phyloP scores from a whole-genome alignment of 2,329 filamentous ascomycete species.

The Alternaria alternata region DNA sequence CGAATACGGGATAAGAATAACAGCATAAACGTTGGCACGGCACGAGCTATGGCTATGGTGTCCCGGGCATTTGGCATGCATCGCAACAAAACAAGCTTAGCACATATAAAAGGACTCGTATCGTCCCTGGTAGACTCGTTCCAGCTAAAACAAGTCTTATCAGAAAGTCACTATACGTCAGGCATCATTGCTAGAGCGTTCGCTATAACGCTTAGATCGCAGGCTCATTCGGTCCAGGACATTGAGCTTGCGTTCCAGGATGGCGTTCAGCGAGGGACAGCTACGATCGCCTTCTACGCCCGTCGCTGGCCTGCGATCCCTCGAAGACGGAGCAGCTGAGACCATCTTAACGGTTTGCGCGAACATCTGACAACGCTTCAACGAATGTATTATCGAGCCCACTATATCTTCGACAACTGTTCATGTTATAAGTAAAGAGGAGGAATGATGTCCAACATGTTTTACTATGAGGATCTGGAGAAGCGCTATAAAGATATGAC shows the following conservation, averaged over 20 bases:
- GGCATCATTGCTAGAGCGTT: slow-evolving; percentile 7
- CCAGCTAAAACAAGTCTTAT: neutral
- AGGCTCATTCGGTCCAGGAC: neutral
- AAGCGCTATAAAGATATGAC: too few species aligned
- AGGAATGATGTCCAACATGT: too few species aligned
- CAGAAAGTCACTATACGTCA: neutral
- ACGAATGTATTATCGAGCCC: too few species aligned
- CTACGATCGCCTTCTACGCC: neutral
- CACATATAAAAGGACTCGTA: slow-evolving; percentile 11
- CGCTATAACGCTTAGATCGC: slow-evolving; percentile 3
- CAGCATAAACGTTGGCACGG: neutral
- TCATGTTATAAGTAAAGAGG: too few species aligned
- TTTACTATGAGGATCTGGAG: too few species aligned
- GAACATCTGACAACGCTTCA: too few species aligned
- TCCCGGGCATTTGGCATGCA: slow-evolving; percentile 10
- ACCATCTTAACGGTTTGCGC: too few species aligned
- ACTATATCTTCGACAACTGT: too few species aligned
- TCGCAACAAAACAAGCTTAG: rapidly evolving
- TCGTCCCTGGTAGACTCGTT: slow-evolving; percentile 10
- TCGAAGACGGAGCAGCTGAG: too few species aligned
- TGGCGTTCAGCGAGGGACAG: slow-evolving; percentile 2
- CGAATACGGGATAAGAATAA: neutral
- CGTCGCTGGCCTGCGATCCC: too few species aligned
- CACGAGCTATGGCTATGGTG: neutral
- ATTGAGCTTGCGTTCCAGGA: slow-evolving; percentile 14